Base-by-base conservation (phyloP, 1,139 yeast genomes). In the Barnettozyma hawaiiensis region DNA sequence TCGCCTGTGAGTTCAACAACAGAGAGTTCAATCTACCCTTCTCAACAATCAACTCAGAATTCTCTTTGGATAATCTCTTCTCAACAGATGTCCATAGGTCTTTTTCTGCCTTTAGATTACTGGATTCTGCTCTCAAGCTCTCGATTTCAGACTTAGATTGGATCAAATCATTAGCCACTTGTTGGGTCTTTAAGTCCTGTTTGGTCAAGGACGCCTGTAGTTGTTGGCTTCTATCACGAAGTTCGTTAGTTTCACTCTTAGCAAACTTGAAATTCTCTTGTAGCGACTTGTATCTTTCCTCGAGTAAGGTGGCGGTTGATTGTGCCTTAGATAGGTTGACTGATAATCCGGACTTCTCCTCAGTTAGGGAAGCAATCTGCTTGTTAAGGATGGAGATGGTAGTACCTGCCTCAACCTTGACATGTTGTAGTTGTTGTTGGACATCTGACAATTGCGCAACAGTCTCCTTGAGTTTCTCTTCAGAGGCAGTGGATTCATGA, bases 1-100 rank as follows among this genome's bases (percentile, higher is more conserved):
- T 62, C 1, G 74, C 53, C 59, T 85, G 90, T 44, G 85, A 64
- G 53, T 75, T 83, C 19, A 75, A 61, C n/a, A 85, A 71, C 48
- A 81, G 68, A 7, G 75, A 73, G 50, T 73, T 80, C 37, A 86
- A 66, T 43, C 78, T 74, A 10, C 72, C 63, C 54, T 79, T 79
- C 55, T 87, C 95, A 6, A 70, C 69, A 40, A 71, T 65, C 45
- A 85, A 65, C 31, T 70, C 74, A 5, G 66, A 63, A 39, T 78
- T 69, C 47, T 84, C 92, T 22, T 66, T 66, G 29, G 72, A 64
- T 40, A 84, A 62, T n/a, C 83, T 68, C 14, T 64, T 60, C 47
- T 79, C 81, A 28, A 75, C 59, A 0, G 77, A 58, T 38, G 66
- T 63, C 66, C 77, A 69, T 38, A 81, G 58, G 2, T 69, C 64